phyloP scores from a whole-genome alignment of 208 protist species.

The Acanthamoeba castellanii region DNA sequence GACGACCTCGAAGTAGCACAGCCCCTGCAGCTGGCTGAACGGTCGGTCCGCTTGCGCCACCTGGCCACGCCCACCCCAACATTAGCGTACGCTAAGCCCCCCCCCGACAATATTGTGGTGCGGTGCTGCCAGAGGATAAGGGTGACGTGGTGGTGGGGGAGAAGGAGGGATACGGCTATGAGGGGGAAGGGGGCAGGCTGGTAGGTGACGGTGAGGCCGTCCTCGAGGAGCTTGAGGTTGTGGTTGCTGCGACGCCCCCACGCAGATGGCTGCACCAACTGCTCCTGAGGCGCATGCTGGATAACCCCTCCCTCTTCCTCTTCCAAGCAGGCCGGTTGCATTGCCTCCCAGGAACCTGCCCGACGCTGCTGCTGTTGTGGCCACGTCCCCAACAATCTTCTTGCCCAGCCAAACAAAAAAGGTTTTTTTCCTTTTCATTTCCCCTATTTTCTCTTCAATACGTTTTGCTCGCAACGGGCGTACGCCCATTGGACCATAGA shows the following conservation, averaged over 20 bases:
- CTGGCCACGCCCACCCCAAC: not conserved
- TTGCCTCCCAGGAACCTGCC: not conserved
- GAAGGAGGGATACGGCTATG: not conserved
- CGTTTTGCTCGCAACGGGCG: no score
- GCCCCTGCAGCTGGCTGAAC: not conserved
- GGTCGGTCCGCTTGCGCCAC: not conserved
- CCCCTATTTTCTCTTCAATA: not conserved
- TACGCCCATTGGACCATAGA: no score
- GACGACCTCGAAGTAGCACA: constrained; percentile 26
- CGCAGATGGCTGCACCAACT: not conserved
- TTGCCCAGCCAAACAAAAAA: not conserved
- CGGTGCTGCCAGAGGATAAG: not conserved
- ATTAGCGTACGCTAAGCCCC: not conserved
- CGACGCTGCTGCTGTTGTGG: not conserved
- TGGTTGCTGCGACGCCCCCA: constrained; percentile 10
- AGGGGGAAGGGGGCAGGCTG: not conserved
- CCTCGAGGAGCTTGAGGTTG: not conserved
- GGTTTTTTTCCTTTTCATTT: not conserved
- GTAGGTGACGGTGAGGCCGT: constrained; percentile 6
- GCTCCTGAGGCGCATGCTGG: not conserved
- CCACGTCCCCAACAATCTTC: not conserved
- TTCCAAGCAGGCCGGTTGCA: constrained; percentile 1
- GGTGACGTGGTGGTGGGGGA: not conserved
- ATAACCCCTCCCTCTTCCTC: not conserved
- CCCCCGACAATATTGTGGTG: not conserved